Evolutionary conservation across 176 grass and related monocot genomes (phyloP).

Genomic region (Aechmea fasciata): DNA sequence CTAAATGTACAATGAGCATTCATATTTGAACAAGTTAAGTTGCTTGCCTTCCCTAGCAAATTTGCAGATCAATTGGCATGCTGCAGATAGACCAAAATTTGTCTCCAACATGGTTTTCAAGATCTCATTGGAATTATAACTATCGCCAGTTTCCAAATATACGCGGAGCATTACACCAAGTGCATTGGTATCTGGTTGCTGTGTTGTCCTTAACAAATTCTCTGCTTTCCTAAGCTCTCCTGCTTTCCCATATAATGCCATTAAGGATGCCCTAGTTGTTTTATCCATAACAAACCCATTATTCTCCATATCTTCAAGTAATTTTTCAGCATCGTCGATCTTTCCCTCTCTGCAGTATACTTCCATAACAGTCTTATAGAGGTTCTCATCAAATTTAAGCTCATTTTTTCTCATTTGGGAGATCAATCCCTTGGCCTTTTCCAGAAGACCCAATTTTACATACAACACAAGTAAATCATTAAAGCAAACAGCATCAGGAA

Average conservation of each 20-base stretch:
- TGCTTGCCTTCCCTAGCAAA: conserved; percentile 70
- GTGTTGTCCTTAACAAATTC: conserved; percentile 24
- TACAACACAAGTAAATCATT: conserved; percentile 68
- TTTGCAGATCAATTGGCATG: conserved; percentile 61
- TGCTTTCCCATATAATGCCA: conserved; percentile 50
- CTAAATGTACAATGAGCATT: conserved; percentile 7
- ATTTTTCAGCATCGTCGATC: conserved; percentile 37
- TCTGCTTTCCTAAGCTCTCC: conserved; percentile 36
- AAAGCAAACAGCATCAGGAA: conserved; percentile 46
- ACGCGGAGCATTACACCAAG: conserved; percentile 25
- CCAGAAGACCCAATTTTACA: conserved; percentile 46
- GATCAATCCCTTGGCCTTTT: conserved; percentile 59
- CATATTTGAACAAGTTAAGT: conserved; percentile 1
- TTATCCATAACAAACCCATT: conserved; percentile 27
- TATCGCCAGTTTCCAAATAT: conserved; percentile 25
- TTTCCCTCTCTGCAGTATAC: conserved; percentile 57
- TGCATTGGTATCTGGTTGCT: conserved; percentile 21
- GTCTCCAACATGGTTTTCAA: conserved; percentile 49
- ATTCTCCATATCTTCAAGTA: conserved; percentile 49
- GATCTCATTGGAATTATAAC: conserved; percentile 20
- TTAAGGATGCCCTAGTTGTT: conserved; percentile 30
- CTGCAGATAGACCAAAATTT: conserved; percentile 31
- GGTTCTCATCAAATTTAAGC: conserved; percentile 41
- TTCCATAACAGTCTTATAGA: conserved; percentile 68
- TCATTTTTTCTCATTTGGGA: conserved; percentile 36